Evolutionary conservation across 352 stramenopile species (phyloP).

Genomic region (Elongisporangium undulatum): DNA sequence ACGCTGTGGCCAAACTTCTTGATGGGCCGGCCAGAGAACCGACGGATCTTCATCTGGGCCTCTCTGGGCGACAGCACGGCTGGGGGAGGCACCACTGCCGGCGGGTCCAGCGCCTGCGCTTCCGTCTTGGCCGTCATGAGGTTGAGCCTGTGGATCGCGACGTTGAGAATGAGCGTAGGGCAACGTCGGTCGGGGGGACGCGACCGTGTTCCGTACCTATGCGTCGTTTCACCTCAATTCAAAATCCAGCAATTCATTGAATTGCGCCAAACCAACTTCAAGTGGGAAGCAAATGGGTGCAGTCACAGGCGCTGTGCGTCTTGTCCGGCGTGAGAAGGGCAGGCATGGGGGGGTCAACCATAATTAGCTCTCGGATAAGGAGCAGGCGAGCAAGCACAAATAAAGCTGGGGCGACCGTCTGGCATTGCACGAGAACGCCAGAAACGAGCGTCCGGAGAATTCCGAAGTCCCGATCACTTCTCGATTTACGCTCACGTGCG

Average conservation of each 20-base stretch:
- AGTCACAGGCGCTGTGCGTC: neutral
- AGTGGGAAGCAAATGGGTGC: neutral
- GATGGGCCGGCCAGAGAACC: constrained; percentile 13
- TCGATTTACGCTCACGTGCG: neutral
- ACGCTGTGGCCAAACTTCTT: constrained; percentile 62
- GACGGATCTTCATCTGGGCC: neutral
- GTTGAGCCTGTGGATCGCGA: no score
- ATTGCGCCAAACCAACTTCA: neutral
- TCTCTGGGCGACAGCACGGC: neutral
- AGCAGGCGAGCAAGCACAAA: neutral
- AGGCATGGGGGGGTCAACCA: neutral
- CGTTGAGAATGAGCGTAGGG: neutral
- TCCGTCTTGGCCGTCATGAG: neutral
- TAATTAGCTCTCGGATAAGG: neutral
- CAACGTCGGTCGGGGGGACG: neutral
- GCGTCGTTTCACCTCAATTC: neutral
- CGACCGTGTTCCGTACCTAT: no score
- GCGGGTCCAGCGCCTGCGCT: neutral
- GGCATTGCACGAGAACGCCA: neutral
- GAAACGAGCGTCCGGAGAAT: neutral
- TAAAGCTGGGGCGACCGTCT: neutral
- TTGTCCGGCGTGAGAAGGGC: neutral
- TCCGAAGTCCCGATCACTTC: neutral
- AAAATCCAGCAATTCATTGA: neutral
- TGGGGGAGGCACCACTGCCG: no score